Conservation (phyloP, 78 protist genomes). For the slime mould (Dictyostelium discoideum) region dicty_2.7 NC_007090.3:3281501-3282000, state of each 20-base stretch:
- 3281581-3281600: not conserved
- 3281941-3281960: not conserved
- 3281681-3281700: not conserved
- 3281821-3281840: no score
- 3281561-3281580: not conserved
- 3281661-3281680: not conserved
- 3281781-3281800: no score
- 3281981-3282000: not conserved
- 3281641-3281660: not conserved
- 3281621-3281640: no score
- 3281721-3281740: not conserved
- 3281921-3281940: not conserved
- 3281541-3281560: not conserved
- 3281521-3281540: not conserved
- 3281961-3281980: not conserved
- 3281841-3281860: no score
- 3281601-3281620: not conserved
- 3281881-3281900: not conserved
- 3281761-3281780: no score
- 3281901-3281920: conserved; percentile 20
- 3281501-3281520: not conserved
- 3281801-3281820: no score
- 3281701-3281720: not conserved
- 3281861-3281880: no score
- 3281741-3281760: no score